Evolutionary conservation across 176 grass and related monocot species (phyloP), one percentile per base, ranked within the genome.

Genomic region (Triticum urartu): DNA sequence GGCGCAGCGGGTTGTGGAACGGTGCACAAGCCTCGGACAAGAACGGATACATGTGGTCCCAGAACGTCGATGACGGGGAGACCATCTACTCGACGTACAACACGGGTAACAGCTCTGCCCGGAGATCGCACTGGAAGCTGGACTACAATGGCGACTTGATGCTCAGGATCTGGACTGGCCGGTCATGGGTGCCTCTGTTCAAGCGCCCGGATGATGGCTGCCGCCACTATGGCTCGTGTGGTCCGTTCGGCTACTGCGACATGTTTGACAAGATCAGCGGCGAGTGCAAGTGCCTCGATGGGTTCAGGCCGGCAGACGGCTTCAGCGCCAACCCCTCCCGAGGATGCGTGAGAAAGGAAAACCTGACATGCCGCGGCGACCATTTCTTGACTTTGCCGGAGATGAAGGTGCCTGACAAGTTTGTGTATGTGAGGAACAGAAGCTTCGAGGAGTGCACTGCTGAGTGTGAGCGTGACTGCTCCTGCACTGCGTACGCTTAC

Each of bases 341-440:
- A 48, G 88, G 91, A 9, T 93, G 91, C 30, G 50, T 70, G 17
- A 90, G 82, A 26, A 93, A 26, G 64, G 80, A 78, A 7, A 2
- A 67, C 25, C 33, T 93, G 6, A 40, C 56, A 59, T 90, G 91
- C 17, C 4, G 18, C 2, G 18, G 39, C 2, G 40, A 72, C 40
- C 69, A 7, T 68, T 90, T 81, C 64, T 22, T 73, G 24, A 45
- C 50, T 72, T 75, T 85, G 59, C 12, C 60, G 8, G 78, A 35
- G 21, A 86, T 90, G 75, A 93, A 90, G 78, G 40, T 83, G 14
- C 91, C 91, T 2, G 88, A 79, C 26, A 82, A 87, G 5, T 81
- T 64, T 7, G 6, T 75, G 78, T 20, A 36, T 22, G 79, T 83
- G 3, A 32, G 72, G 24, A 95, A 78, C 25, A 48, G 54, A 65